Evolutionary conservation across 108 stramenopile species (phyloP).

Genomic region (Cyclotella atomus): DNA sequence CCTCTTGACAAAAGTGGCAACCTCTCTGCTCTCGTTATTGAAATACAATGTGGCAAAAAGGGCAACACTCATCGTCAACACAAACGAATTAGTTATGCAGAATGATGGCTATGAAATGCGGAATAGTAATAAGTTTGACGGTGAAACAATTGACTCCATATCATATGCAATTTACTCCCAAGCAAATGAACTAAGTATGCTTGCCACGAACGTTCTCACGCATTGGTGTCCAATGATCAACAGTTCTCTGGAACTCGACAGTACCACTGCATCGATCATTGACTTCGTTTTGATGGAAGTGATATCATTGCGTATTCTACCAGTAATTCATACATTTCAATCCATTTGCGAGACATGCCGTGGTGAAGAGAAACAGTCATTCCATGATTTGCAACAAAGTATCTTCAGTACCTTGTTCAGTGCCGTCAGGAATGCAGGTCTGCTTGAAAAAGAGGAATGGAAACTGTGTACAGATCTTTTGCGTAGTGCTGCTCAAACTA

Average conservation of each 20-base stretch:
- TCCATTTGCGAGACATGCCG: no score
- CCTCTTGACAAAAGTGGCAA: constrained; percentile 11
- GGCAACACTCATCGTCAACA: constrained; percentile 52
- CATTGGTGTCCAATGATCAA: constrained; percentile 64
- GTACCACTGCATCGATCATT: constrained; percentile 27
- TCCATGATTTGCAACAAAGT: constrained; percentile 16
- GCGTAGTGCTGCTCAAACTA: constrained; percentile 58
- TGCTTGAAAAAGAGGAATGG: constrained; percentile 58
- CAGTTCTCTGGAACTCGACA: background rate
- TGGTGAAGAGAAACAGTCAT: constrained; percentile 7
- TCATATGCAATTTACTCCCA: constrained; percentile 47
- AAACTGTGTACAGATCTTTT: constrained; percentile 64
- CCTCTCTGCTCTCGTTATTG: constrained; percentile 26
- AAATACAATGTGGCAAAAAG: constrained; percentile 39
- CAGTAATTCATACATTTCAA: constrained; percentile 35
- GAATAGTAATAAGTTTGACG: constrained; percentile 28
- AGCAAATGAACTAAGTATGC: constrained; percentile 43
- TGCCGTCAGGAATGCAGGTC: constrained; percentile 38
- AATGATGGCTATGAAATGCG: constrained; percentile 14
- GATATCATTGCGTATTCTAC: constrained; percentile 48
- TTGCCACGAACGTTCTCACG: constrained; percentile 53
- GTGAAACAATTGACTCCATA: constrained; percentile 34
- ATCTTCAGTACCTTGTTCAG: constrained; percentile 46
- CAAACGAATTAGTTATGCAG: constrained; percentile 14
- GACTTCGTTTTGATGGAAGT: constrained; percentile 59